phyloP scores from a whole-genome alignment of 768 basidiomycete species.

The Paxillus rubicundulus region DNA sequence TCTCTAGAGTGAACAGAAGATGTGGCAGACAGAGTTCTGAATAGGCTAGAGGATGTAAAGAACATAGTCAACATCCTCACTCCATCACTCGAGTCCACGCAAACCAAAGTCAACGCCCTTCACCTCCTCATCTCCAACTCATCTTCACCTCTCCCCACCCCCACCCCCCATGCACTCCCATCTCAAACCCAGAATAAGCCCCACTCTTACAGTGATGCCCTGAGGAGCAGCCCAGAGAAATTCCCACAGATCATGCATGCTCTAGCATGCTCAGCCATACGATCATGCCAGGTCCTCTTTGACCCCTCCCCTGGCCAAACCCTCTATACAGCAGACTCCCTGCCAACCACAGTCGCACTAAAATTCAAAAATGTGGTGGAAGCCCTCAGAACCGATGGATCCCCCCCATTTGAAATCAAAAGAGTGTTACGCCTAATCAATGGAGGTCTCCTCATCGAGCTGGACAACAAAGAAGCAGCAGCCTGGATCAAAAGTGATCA shows the following conservation, averaged over 20 bases:
- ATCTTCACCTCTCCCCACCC: too few relatives aligned
- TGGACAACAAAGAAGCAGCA: slow-evolving; percentile 7
- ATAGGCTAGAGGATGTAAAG: neutral
- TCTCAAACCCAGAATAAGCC: neutral
- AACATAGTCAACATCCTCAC: neutral
- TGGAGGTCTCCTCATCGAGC: slow-evolving; percentile 15
- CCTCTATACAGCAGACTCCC: neutral
- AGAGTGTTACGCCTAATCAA: neutral
- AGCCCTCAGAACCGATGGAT: neutral
- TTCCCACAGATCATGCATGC: neutral
- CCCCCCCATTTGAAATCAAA: neutral
- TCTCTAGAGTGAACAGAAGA: neutral
- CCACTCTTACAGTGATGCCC: neutral
- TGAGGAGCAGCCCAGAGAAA: neutral
- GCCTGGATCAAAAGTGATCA: slow-evolving; percentile 13
- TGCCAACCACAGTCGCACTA: neutral
- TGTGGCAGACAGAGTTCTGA: neutral
- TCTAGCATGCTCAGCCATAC: neutral
- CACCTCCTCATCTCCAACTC: neutral
- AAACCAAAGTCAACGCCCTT: neutral
- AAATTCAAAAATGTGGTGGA: neutral
- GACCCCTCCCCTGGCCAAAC: neutral
- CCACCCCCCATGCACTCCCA: too few relatives aligned
- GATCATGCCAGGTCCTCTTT: neutral
- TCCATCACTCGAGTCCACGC: too few relatives aligned